phyloP scores from a whole-genome alignment of 495 filamentous ascomycete species.

The Penicillium samsonianum region DNA sequence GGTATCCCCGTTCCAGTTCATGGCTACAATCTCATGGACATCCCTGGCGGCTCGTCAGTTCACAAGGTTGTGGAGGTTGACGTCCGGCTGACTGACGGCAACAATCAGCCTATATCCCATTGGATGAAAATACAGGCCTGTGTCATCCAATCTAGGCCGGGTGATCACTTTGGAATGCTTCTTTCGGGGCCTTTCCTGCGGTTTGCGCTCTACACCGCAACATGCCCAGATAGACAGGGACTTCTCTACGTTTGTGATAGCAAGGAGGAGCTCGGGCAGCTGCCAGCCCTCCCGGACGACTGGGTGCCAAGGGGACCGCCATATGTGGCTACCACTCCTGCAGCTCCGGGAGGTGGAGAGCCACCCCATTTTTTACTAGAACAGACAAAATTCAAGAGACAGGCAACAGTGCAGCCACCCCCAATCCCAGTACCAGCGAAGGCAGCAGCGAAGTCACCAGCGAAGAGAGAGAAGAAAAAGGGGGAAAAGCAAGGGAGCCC shows the following conservation, averaged over 20 bases:
- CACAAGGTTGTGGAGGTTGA: background rate
- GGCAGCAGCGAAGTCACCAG: background rate
- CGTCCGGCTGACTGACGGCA: background rate
- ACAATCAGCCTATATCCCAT: background rate
- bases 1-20: background rate
- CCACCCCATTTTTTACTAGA: background rate
- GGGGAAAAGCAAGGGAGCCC: background rate
- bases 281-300: background rate
- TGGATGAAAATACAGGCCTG: background rate
- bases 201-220: slow-evolving; percentile 2
- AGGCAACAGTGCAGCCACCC: too few relatives aligned
- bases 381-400: too few relatives aligned
- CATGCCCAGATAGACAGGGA: slow-evolving; percentile 1
- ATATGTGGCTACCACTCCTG: background rate
- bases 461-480: background rate
- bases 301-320: background rate
- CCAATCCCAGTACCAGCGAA: background rate
- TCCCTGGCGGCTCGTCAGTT: too few relatives aligned
- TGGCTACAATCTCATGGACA: background rate
- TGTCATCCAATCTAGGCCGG: background rate
- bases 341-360: background rate
- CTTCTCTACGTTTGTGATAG: background rate
- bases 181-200: slow-evolving; percentile 7
- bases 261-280: background rate
- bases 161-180: background rate